Conservation (phyloP, 2,329 filamentous ascomycete species). For the Mycocentrospora acerina region DNA sequence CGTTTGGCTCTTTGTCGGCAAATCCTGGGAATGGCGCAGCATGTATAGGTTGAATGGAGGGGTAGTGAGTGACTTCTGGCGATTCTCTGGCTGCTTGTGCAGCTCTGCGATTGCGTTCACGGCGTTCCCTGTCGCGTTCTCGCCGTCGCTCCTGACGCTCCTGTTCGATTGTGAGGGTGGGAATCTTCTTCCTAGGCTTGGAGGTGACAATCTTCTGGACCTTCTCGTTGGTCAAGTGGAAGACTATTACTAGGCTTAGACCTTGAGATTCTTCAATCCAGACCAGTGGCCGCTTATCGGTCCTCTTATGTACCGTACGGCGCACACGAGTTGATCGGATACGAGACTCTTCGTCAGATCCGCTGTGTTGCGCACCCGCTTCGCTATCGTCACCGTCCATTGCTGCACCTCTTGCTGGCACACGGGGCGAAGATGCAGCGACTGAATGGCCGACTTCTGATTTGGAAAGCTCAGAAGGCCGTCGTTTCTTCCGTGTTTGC, state of each 20-base stretch:
- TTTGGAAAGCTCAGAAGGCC: conserved; percentile 39
- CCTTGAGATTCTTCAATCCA: conserved; percentile 39
- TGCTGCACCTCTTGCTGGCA: conserved; percentile 28
- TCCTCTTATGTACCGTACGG: conserved; percentile 33
- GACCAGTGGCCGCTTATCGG: conserved; percentile 37
- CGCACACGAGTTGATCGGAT: conserved; percentile 36
- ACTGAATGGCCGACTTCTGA: conserved; percentile 32
- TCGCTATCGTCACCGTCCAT: conserved; percentile 36
- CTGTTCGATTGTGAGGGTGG: conserved; percentile 33
- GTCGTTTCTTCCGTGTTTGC: conserved; percentile 46
- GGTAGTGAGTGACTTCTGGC: conserved; percentile 55
- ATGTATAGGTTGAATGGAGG: conserved; percentile 64
- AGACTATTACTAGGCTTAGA: conserved; percentile 34
- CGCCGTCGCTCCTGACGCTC: conserved; percentile 35
- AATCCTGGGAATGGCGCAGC: conserved; percentile 84
- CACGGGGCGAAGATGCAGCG: conserved; percentile 32
- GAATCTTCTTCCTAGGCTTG: conserved; percentile 55
- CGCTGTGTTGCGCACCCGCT: conserved; percentile 26
- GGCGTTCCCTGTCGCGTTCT: conserved; percentile 40
- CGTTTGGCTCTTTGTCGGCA: conserved; percentile 84
- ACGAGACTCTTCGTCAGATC: conserved; percentile 33
- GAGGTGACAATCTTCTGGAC: conserved; percentile 62
- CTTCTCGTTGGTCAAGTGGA: conserved; percentile 52
- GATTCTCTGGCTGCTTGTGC: conserved; percentile 44
- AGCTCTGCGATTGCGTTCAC: conserved; percentile 51